Evolutionary conservation across 345 rosid genomes (phyloP).

Genomic region (Citrus sp.): DNA sequence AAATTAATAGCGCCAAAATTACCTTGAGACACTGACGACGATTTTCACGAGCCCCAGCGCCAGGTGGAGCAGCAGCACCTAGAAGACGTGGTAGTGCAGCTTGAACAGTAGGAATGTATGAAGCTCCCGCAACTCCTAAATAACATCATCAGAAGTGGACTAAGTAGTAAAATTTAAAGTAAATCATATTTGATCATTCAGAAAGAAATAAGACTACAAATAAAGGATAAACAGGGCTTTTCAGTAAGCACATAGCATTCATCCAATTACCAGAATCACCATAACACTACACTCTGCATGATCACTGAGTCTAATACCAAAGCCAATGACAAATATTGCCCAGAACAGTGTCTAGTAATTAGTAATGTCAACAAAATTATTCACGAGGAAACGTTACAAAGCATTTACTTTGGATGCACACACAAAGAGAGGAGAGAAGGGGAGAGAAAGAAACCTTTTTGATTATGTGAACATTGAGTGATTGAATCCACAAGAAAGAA

Average conservation of each 20-base stretch:
- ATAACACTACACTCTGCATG: background rate
- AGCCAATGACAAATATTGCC: background rate
- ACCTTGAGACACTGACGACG: constrained; percentile 98
- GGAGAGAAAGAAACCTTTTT: constrained; percentile 55
- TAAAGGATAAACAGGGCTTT: background rate
- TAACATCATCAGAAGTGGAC: background rate
- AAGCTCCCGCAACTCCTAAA: constrained; percentile 81
- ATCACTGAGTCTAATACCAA: background rate
- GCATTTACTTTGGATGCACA: background rate
- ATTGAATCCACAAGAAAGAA: constrained; percentile 97
- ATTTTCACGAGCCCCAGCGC: constrained; percentile 83
- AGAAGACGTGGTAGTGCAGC: constrained; percentile 92
- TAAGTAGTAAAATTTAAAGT: background rate
- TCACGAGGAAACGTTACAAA: background rate
- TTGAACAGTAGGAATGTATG: constrained; percentile 78
- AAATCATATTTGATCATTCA: background rate
- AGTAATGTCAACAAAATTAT: background rate
- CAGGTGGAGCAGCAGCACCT: constrained; percentile 92
- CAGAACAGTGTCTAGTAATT: background rate
- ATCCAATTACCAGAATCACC: background rate
- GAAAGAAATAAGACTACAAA: background rate
- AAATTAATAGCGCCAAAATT: constrained; percentile 9
- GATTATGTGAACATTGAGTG: constrained; percentile 87
- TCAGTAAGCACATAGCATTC: background rate
- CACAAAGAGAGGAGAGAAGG: background rate